Evolutionary conservation across 371 early-diverging fungal species (phyloP).

Genomic region (Mortierella sp.): DNA sequence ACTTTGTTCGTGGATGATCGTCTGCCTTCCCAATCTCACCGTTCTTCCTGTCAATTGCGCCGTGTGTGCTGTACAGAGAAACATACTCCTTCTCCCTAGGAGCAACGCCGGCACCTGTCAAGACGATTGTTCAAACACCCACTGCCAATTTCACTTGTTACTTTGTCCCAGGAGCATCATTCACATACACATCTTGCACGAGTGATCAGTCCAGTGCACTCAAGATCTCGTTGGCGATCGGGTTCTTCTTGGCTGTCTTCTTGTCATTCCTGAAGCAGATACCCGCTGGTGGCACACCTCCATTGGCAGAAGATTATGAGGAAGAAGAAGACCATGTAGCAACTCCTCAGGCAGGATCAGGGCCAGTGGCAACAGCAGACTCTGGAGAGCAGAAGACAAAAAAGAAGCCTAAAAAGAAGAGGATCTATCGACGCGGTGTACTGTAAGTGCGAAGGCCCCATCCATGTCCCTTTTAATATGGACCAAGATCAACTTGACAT

Average conservation of each 20-base stretch:
- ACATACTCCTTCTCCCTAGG: slow-evolving; percentile 51
- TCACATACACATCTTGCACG: slow-evolving; percentile 35
- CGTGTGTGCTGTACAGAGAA: slow-evolving; percentile 13
- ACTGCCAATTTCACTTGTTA: slow-evolving; percentile 30
- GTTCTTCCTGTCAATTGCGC: background rate
- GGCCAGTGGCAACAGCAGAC: background rate
- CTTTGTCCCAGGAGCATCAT: slow-evolving; percentile 20
- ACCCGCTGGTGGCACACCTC: slow-evolving; percentile 29
- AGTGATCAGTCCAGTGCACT: slow-evolving; percentile 36
- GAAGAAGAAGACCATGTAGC: slow-evolving; percentile 1
- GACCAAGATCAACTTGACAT: background rate
- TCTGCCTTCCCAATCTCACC: background rate
- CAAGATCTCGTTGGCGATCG: slow-evolving; percentile 35
- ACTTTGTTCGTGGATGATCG: background rate
- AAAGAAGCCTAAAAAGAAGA: background rate
- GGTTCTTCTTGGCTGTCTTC: slow-evolving; percentile 47
- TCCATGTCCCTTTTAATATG: too few relatives aligned
- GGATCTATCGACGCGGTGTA: slow-evolving; percentile 34
- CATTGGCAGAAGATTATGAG: slow-evolving; percentile 13
- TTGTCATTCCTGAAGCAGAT: slow-evolving; percentile 50
- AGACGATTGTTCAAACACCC: slow-evolving; percentile 32
- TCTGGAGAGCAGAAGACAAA: background rate
- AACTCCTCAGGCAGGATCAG: slow-evolving; percentile 7
- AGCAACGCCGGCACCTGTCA: slow-evolving; percentile 26
- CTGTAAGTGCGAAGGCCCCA: slow-evolving; percentile 31